Evolutionary conservation across 257 asterid species (phyloP).

Genomic region (Nicotiana attenuata): DNA sequence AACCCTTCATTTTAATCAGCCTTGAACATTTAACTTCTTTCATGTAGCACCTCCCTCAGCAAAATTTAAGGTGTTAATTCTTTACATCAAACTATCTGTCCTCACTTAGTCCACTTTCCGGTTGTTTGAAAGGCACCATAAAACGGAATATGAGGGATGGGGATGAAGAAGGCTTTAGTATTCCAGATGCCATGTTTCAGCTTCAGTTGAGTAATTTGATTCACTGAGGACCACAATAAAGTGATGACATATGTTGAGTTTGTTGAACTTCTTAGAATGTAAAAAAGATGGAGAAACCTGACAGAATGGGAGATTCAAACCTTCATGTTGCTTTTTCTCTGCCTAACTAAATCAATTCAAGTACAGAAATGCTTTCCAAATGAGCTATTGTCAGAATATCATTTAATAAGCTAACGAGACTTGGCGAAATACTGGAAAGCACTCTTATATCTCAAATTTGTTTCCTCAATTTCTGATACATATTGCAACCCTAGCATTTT

Average conservation of each 20-base stretch:
- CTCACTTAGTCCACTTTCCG: not conserved
- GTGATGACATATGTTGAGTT: not conserved
- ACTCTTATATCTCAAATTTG: not conserved
- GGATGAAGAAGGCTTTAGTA: not conserved
- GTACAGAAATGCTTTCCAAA: not conserved
- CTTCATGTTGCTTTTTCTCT: not conserved
- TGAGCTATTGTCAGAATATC: not conserved
- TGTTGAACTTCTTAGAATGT: not conserved
- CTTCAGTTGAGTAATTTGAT: not conserved
- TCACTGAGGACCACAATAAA: not conserved
- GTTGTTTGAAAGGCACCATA: not conserved
- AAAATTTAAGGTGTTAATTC: not conserved
- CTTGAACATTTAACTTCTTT: slow-evolving; percentile 4
- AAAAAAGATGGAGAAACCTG: not conserved
- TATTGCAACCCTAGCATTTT: not conserved
- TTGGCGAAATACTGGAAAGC: not conserved
- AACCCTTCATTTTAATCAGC: not conserved
- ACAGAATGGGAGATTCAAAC: not conserved
- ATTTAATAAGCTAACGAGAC: not conserved
- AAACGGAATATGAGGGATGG: not conserved
- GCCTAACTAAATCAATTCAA: not conserved
- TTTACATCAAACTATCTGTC: not conserved
- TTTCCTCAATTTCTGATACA: not conserved
- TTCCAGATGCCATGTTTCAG: not conserved
- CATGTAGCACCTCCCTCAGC: not conserved